phyloP scores from a whole-genome alignment of 352 stramenopile genomes.

The Pythium apleroticum region DNA sequence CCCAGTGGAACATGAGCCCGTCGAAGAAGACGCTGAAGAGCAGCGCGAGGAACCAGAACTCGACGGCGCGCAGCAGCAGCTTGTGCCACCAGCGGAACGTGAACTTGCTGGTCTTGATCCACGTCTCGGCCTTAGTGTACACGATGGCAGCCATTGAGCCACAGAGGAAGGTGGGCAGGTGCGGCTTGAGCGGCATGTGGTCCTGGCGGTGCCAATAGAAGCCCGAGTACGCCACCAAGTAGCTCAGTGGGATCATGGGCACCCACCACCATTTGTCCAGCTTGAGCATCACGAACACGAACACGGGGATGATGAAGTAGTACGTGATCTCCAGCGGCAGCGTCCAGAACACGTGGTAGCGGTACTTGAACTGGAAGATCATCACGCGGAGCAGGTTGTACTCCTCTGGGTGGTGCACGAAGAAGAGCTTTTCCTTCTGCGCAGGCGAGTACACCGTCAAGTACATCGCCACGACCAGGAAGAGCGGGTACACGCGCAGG shows the following conservation, averaged over 20 bases:
- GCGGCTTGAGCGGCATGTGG: slow-evolving; percentile 29
- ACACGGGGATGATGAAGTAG: slow-evolving; percentile 40
- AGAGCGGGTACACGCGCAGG: slow-evolving; percentile 51
- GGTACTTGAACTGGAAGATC: slow-evolving; percentile 31
- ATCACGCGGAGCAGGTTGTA: slow-evolving; percentile 27
- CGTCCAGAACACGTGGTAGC: slow-evolving; percentile 24
- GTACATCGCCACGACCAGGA: slow-evolving; percentile 29
- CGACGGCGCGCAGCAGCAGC: slow-evolving; percentile 25
- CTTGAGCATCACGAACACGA: slow-evolving; percentile 24
- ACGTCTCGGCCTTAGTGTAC: slow-evolving; percentile 31
- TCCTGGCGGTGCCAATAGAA: slow-evolving; percentile 20
- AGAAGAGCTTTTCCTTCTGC: slow-evolving; percentile 21
- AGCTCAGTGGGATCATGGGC: slow-evolving; percentile 7
- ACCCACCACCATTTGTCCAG: slow-evolving; percentile 26
- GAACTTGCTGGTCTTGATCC: slow-evolving; percentile 31
- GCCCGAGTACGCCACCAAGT: slow-evolving; percentile 26
- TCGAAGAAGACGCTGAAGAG: slow-evolving; percentile 30
- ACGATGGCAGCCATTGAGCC: slow-evolving; percentile 37
- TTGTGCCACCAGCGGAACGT: slow-evolving; percentile 36
- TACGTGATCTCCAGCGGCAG: slow-evolving; percentile 41
- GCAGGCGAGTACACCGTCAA: slow-evolving; percentile 8
- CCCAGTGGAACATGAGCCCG: slow-evolving; percentile 33
- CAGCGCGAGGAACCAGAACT: slow-evolving; percentile 20
- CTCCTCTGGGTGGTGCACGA: not conserved
- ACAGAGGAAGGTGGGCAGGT: slow-evolving; percentile 37